Evolutionary conservation across 1,139 yeast species (phyloP).

Genomic region (Geotrichum histeridarum): DNA sequence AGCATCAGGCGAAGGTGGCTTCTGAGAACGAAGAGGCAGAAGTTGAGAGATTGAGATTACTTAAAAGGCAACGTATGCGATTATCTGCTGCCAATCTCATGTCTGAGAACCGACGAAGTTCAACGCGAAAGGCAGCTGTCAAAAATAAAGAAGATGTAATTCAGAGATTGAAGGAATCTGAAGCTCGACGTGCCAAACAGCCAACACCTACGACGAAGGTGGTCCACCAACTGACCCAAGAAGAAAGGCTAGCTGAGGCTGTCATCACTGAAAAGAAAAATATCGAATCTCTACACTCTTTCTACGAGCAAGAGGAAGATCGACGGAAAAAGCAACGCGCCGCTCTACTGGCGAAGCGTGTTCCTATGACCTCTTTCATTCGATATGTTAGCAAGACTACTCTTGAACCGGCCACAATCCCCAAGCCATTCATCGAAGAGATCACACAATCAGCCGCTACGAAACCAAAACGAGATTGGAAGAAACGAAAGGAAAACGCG

Average conservation of each 20-base stretch:
- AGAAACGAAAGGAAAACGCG: constrained; percentile 14
- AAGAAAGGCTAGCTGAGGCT: constrained; percentile 80
- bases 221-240: constrained; percentile 61
- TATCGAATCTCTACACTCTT: constrained; percentile 63
- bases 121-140: constrained; percentile 73
- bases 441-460: constrained; percentile 16
- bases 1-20: constrained; percentile 2
- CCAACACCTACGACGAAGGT: constrained; percentile 39
- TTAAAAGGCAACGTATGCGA: constrained; percentile 22
- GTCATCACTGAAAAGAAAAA: constrained; percentile 77
- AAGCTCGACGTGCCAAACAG: constrained; percentile 51
- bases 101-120: constrained; percentile 67
- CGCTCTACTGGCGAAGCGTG: constrained; percentile 59
- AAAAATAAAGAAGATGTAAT: constrained; percentile 75
- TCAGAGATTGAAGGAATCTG: constrained; percentile 65
- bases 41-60: constrained; percentile 10
- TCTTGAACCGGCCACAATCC: constrained; percentile 27
- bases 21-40: constrained; percentile 19
- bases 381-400: constrained; percentile 44
- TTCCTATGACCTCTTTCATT: constrained; percentile 53
- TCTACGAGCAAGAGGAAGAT: constrained; percentile 77
- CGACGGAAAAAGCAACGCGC: constrained; percentile 75
- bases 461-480: constrained; percentile 19
- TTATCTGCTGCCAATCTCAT: constrained; percentile 39
- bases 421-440: constrained; percentile 13